Evolutionary conservation across 148 eudicot genomes (phyloP), one percentile per base, ranked within the genome.

Genomic region (Silene uniflora): DNA sequence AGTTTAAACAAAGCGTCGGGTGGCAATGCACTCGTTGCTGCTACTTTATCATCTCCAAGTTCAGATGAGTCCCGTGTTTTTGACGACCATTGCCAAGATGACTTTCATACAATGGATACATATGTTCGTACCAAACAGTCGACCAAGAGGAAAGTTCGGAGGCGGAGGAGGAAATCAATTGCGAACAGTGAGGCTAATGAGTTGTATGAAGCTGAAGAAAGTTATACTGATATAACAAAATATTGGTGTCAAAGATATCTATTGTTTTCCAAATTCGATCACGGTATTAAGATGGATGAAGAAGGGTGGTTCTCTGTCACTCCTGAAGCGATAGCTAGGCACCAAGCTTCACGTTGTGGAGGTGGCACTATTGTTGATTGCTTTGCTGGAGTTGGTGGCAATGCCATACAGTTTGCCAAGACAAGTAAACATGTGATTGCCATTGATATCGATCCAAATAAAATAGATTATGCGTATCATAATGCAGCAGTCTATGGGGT

Each of bases 231-330:
- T 73, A 86, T 92, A 69, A 80, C 70, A 70, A 92, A 90, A 78
- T 95, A 95, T 77, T 95, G 98, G 98, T 75, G 89, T 55, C 98
- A 95, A 75, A 89, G 97, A 72, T 92, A 92, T 77, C 67, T 68
- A 62, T 71, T 95, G 59, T 92, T 95, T 79, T 87, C 93, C 46
- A 88, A 80, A 85, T 95, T 85, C 62, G 92, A 92, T 67, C 46
- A 83, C 60, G 98, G 98, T 73, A 86, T 95, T 52, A 79, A 82
- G 78, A 90, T 95, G 97, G 98, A 95, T 39, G 91, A 88, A 77
- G 98, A 94, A 84, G 98, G 98, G 61, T 95, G 98, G 98, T 95
- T 92, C 85, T 95, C 98, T 67, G 98, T 91, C 35, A 92, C 99
- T 59, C 99, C 97, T 0, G 97, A 95, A 77, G 75, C 81, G 42